Percentiles rank a stretch among this genome's conserved stretches.
phyloP scores from a whole-genome alignment of 2,329 filamentous ascomycete species.

The Dactylellina leptospora region DNA sequence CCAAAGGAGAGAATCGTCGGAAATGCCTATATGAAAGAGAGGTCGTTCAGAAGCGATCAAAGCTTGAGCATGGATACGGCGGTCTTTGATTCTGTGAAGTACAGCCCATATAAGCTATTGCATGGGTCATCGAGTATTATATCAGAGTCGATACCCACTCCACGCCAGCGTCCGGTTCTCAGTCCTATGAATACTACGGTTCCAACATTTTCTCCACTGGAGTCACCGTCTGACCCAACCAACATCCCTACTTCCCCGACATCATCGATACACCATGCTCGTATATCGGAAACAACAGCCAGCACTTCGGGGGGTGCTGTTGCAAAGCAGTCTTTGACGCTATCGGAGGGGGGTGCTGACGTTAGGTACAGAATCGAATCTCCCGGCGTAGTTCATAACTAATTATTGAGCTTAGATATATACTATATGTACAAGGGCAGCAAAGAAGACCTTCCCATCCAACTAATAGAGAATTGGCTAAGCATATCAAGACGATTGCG shows the following conservation, averaged over 20 bases:
- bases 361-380: neutral
- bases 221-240: conserved; percentile 1
- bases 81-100: neutral
- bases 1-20: conserved; percentile 7
- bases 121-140: neutral
- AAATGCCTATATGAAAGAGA: neutral
- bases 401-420: neutral
- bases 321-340: conserved; percentile 9
- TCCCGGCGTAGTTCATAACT: too few species aligned
- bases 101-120: conserved; percentile 8
- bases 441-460: conserved; percentile 19
- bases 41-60: neutral
- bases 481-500: conserved; percentile 5
- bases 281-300: conserved; percentile 4
- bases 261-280: neutral
- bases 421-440: neutral
- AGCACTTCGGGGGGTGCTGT: conserved; percentile 13
- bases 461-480: conserved; percentile 7
- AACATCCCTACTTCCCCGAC: neutral
- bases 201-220: neutral
- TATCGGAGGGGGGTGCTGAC: conserved; percentile 4
- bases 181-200: conserved; percentile 2
- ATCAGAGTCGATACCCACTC: neutral
- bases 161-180: conserved; percentile 1
- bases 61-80: neutral